Evolutionary conservation across 73 alveolate species (phyloP).

Genomic region (Paramecium bursaria): DNA sequence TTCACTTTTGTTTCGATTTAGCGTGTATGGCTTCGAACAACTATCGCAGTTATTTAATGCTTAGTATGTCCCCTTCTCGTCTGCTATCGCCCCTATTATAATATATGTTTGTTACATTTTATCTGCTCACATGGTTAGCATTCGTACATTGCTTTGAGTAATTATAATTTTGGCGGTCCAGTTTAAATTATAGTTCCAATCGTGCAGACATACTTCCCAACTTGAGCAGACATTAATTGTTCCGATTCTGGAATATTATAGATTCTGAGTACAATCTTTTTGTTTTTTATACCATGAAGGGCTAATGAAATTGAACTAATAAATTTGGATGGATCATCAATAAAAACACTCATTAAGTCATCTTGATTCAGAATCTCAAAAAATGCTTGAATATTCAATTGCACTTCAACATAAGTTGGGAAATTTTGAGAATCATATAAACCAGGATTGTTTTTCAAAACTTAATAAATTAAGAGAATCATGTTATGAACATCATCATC

Average conservation of each 20-base stretch:
- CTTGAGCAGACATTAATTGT: slow-evolving; percentile 6
- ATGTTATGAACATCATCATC: slow-evolving; percentile 22
- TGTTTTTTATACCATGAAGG: neutral
- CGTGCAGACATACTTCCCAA: slow-evolving; percentile 19
- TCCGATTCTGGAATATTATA: slow-evolving; percentile 16
- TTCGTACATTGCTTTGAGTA: neutral
- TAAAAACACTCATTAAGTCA: slow-evolving; percentile 1
- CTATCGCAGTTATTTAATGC: neutral
- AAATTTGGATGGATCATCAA: slow-evolving; percentile 19
- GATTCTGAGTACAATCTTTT: slow-evolving; percentile 4
- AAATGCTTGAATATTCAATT: slow-evolving; percentile 2
- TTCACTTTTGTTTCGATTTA: slow-evolving; percentile 57
- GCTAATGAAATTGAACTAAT: slow-evolving; percentile 46
- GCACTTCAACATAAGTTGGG: slow-evolving; percentile 3
- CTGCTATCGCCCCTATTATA: neutral
- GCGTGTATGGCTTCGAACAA: neutral
- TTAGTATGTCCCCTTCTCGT: slow-evolving; percentile 15
- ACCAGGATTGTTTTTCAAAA: slow-evolving; percentile 7
- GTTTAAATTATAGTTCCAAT: slow-evolving; percentile 43
- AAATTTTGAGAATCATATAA: slow-evolving; percentile 1
- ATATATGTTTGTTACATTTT: neutral
- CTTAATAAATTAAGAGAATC: slow-evolving; percentile 1
- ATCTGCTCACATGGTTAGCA: slow-evolving; percentile 3
- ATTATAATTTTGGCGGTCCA: slow-evolving; percentile 30
- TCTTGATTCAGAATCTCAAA: slow-evolving; percentile 31